Percentiles rank a stretch among this genome's conserved stretches.
Evolutionary conservation across 179 eudicot species (phyloP).

Genomic region (Drosera spatulata): DNA sequence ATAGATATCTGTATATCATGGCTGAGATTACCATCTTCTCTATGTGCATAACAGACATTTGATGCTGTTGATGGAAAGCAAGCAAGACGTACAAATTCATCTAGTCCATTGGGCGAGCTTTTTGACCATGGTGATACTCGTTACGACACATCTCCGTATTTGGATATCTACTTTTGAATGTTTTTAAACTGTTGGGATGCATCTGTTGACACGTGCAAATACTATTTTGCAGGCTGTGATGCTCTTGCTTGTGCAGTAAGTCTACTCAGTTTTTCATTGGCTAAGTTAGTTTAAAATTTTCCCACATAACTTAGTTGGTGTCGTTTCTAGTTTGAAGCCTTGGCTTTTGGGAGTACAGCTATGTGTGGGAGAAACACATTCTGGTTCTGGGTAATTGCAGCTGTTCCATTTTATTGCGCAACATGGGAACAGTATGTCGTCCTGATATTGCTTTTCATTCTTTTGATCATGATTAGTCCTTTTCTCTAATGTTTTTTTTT

Average conservation of each 20-base stretch:
- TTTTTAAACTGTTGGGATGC: no score
- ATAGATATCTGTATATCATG: no score
- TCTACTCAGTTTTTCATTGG: conserved; percentile 5
- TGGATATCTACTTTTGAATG: no score
- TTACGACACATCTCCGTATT: background rate
- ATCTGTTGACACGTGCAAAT: conserved; percentile 10
- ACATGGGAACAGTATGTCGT: conserved; percentile 93
- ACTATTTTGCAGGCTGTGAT: conserved; percentile 79
- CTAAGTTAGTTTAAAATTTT: conserved; percentile 3
- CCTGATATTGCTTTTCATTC: conserved; percentile 1
- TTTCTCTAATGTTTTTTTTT: background rate
- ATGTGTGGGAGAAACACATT: conserved; percentile 86
- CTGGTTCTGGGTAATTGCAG: conserved; percentile 92
- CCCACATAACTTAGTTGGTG: background rate
- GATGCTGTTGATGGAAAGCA: conserved; percentile 99
- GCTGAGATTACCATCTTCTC: background rate
- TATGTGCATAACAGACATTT: conserved; percentile 49
- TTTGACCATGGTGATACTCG: conserved; percentile 82
- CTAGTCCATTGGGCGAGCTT: conserved; percentile 98
- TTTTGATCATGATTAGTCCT: background rate
- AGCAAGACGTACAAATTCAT: conserved; percentile 96
- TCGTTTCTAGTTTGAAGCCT: conserved; percentile 59
- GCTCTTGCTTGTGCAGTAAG: conserved; percentile 98
- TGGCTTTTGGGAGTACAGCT: conserved; percentile 89
- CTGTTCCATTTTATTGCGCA: conserved; percentile 86